These are phyloP conservation scores for Thyridium curvatum DNA, from an alignment of 2,329 filamentous ascomycete species.

Conservation along the genomic window DNA sequence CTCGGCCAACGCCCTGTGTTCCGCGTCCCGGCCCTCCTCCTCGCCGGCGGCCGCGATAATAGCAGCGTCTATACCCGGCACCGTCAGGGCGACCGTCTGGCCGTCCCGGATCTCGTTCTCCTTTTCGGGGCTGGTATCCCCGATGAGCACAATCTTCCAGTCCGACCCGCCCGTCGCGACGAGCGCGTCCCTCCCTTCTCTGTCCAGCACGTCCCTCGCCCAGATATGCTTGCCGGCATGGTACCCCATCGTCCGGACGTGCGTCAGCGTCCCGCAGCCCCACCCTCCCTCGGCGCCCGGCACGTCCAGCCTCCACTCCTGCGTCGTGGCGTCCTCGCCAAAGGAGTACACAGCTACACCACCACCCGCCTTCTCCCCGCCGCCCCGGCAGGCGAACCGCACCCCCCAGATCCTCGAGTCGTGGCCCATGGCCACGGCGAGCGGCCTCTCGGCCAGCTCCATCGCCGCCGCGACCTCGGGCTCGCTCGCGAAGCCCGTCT, in stretches of 20 bases:
- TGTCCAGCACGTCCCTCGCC: conserved; percentile 50
- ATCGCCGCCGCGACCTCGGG: conserved; percentile 15
- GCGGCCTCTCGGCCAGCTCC: conserved; percentile 28
- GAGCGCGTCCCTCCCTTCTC: conserved; percentile 25
- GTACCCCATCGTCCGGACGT: conserved; percentile 50
- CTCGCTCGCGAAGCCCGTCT: conserved; percentile 57
- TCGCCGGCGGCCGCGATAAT: no score
- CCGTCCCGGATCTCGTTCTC: no score
- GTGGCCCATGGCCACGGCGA: conserved; percentile 80
- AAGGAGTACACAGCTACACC: conserved; percentile 61
- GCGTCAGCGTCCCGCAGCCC: conserved; percentile 31
- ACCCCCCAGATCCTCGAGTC: conserved; percentile 85
- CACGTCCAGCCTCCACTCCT: conserved; percentile 61
- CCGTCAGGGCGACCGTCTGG: no score
- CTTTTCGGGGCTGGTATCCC: conserved; percentile 1
- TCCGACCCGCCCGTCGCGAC: conserved; percentile 82
- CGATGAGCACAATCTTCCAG: conserved; percentile 54
- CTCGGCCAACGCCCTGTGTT: no score
- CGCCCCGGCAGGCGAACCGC: conserved; percentile 42
- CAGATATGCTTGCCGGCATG: conserved; percentile 91
- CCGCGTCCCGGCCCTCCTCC: no score
- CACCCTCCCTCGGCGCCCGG: conserved; percentile 5
- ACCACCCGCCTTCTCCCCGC: conserved; percentile 7
- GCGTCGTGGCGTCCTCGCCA: conserved; percentile 75
- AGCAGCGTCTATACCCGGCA: no score